Conservation (phyloP, 1,284 basidiomycete genomes). For the Ustilago esculenta region DNA sequence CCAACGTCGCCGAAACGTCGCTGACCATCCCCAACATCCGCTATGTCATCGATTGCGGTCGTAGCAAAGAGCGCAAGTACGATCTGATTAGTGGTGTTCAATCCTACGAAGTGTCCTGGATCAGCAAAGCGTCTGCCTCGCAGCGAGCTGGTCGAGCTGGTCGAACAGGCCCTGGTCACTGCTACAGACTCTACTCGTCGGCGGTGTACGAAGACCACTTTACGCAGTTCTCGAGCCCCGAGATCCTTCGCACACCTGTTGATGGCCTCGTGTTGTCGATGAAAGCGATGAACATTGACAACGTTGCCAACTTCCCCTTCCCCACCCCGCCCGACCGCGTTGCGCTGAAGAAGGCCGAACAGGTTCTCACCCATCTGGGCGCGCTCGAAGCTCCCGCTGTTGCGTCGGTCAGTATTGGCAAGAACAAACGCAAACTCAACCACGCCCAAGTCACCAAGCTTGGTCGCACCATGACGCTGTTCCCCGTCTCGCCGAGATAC, state of each 20-base stretch:
- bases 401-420: conserved; percentile 60
- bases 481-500: conserved; percentile 91
- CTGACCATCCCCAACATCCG: conserved; percentile 80
- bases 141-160: conserved; percentile 80
- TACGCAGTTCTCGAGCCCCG: conserved; percentile 83
- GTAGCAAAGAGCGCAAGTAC: conserved; percentile 82
- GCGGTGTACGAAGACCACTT: conserved; percentile 92
- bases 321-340: conserved; percentile 91
- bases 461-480: conserved; percentile 88
- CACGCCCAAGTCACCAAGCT: conserved; percentile 78
- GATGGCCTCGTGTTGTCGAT: conserved; percentile 97
- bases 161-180: conserved; percentile 80
- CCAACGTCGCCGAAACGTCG: conserved; percentile 82
- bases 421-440: conserved; percentile 67
- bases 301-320: conserved; percentile 96
- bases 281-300: conserved; percentile 99
- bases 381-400: conserved; percentile 73
- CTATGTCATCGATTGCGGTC: conserved; percentile 80
- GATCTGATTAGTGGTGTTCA: conserved; percentile 75
- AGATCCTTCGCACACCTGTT: conserved; percentile 94
- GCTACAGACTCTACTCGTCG: conserved; percentile 79
- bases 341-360: conserved; percentile 83
- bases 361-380: conserved; percentile 81
- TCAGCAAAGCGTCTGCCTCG: conserved; percentile 78
- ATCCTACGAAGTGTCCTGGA: conserved; percentile 78